Evolutionary conservation across 78 protist species (phyloP).

Genomic region (Dictyostelium intermedium): DNA sequence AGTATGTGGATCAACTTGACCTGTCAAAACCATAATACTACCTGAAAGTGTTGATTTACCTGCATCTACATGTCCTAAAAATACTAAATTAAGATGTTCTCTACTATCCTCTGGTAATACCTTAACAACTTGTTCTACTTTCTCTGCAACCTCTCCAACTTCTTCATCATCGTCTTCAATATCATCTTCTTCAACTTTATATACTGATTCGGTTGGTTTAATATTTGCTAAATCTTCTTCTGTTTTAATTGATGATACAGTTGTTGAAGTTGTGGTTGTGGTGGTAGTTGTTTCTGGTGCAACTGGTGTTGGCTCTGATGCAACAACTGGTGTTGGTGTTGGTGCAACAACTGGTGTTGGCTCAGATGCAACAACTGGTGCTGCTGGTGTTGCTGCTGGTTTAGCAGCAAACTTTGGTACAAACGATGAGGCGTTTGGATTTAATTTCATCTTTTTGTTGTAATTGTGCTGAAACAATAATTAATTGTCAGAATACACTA

Average conservation of each 20-base stretch:
- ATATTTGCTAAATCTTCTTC: neutral
- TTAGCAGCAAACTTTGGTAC: slow-evolving; percentile 35
- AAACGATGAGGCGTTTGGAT: slow-evolving; percentile 68
- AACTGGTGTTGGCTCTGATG: neutral
- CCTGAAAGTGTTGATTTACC: slow-evolving; percentile 98
- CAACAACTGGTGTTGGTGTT: neutral
- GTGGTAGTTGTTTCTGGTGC: neutral
- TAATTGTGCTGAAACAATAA: neutral
- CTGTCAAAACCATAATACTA: slow-evolving; percentile 90
- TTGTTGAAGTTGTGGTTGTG: slow-evolving; percentile 2
- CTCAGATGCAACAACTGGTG: neutral
- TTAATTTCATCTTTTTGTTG: slow-evolving; percentile 9
- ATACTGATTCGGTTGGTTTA: slow-evolving; percentile 65
- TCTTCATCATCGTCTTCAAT: slow-evolving; percentile 66
- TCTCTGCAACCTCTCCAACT: neutral
- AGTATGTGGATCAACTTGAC: slow-evolving; percentile 96
- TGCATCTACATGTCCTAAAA: slow-evolving; percentile 98
- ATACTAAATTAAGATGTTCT: slow-evolving; percentile 93
- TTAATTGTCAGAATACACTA: neutral
- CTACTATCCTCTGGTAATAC: slow-evolving; percentile 75
- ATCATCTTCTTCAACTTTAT: slow-evolving; percentile 61
- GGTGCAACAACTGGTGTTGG: neutral
- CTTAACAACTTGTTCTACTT: neutral
- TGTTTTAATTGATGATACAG: slow-evolving; percentile 3
- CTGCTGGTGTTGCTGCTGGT: neutral